Percentiles rank a stretch among this genome's conserved stretches.
Evolutionary conservation across 202 grass and related monocot species (phyloP).

Genomic region (Schoenoplectus triqueter): DNA sequence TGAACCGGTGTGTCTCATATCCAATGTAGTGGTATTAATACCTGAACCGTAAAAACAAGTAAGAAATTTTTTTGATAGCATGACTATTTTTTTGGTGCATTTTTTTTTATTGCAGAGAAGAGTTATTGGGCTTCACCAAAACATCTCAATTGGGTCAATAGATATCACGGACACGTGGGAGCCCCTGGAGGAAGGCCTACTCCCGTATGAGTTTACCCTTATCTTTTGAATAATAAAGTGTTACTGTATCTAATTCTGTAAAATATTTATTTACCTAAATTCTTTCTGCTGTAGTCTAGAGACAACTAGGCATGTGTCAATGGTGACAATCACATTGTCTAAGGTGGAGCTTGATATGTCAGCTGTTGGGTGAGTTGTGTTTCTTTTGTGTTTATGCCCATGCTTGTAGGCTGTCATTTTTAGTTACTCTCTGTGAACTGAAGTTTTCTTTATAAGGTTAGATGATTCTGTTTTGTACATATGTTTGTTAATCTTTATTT

Average conservation of each 20-base stretch:
- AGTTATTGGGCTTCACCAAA: slow-evolving; percentile 91
- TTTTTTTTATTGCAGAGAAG: slow-evolving; percentile 67
- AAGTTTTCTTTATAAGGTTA: neutral
- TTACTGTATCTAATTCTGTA: slow-evolving; percentile 12
- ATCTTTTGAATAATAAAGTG: slow-evolving; percentile 28
- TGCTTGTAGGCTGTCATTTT: neutral
- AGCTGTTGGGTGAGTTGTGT: slow-evolving; percentile 62
- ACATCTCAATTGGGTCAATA: slow-evolving; percentile 73
- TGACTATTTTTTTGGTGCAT: neutral
- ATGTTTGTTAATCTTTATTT: slow-evolving; percentile 27
- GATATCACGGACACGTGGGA: slow-evolving; percentile 99
- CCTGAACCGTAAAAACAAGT: neutral
- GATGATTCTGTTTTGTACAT: neutral
- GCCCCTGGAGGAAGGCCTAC: slow-evolving; percentile 95
- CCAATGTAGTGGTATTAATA: neutral
- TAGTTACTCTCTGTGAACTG: neutral
- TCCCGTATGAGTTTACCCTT: slow-evolving; percentile 63
- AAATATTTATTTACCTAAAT: neutral
- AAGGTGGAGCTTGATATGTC: slow-evolving; percentile 81
- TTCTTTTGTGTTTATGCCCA: neutral
- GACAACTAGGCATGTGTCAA: slow-evolving; percentile 93
- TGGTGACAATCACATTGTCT: slow-evolving; percentile 88
- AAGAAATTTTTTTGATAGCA: neutral
- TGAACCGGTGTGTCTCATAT: neutral
- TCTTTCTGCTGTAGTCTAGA: slow-evolving; percentile 67